These are phyloP conservation scores for Alternaria brassicicola DNA, from an alignment of 2,329 filamentous ascomycete genomes.

Conservation along the genomic window DNA sequence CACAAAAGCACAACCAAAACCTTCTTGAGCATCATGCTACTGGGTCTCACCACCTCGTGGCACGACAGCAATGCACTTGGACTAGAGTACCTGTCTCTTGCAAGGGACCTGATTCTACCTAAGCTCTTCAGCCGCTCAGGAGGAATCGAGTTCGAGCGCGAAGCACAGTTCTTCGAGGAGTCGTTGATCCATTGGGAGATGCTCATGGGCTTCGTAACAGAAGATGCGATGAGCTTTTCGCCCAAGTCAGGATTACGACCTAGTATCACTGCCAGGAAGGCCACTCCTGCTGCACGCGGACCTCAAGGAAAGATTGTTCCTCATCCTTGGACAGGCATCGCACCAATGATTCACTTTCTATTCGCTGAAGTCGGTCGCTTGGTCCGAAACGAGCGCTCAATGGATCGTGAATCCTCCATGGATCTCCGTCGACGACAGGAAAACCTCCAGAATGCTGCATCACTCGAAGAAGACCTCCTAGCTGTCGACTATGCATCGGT, in stretches of 20 bases:
- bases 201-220: constrained; percentile 62
- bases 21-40: constrained; percentile 63
- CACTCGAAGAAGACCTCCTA: constrained; percentile 57
- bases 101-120: constrained; percentile 51
- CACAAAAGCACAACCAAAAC: constrained; percentile 56
- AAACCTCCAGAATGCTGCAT: constrained; percentile 47
- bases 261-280: constrained; percentile 29
- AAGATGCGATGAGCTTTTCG: constrained; percentile 48
- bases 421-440: constrained; percentile 42
- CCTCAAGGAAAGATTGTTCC: constrained; percentile 48
- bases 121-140: constrained; percentile 50
- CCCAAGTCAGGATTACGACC: constrained; percentile 33
- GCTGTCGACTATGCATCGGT: constrained; percentile 55
- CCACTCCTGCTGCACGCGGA: constrained; percentile 30
- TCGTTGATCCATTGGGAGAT: constrained; percentile 65
- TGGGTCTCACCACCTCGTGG: constrained; percentile 66
- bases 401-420: constrained; percentile 34
- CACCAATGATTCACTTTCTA: constrained; percentile 52
- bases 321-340: constrained; percentile 59
- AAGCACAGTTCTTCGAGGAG: constrained; percentile 61
- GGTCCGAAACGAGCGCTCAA: constrained; percentile 47
- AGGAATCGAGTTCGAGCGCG: constrained; percentile 40
- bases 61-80: constrained; percentile 63
- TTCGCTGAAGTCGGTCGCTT: constrained; percentile 56
- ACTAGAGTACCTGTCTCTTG: constrained; percentile 59